Evolutionary conservation across 2,329 filamentous ascomycete species (phyloP), one percentile per base, ranked within the genome.

Genomic region (Exophiala calicioides): DNA sequence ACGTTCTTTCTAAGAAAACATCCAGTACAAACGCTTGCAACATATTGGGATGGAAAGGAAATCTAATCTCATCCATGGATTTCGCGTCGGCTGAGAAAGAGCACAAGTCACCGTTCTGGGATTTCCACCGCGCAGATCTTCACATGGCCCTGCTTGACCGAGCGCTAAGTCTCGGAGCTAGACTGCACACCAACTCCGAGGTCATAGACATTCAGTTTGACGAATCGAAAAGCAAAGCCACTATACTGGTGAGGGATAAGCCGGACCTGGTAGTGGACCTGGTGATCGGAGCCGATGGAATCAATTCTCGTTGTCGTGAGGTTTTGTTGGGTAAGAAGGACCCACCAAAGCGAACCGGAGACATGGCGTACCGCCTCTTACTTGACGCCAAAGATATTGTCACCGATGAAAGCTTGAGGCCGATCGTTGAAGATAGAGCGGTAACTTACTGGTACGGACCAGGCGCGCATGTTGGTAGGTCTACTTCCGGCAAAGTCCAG

Each of bases 391-490:
- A 71, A 20, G 70, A 77, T 35, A 73, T 79, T 60, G 63, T 65
- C 3, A 69, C 76, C 40, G 62, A 73, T 47, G 68, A 69, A 1
- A 74, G 76, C 30, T 60, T 81, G 10, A 62, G 58, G 2, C 58
- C 64, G 1, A 69, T 77, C 12, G 68, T 76, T 0, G 60, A 67
- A 3, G 63, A 72, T 12, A 74, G 76, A 2, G 68, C 71, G 20
- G 72, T 80, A 3, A 72, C 77, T 50, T 75, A 78, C 53, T 79
- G 78, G 76, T 60, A 79, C 15, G 77, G 77, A 0, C 77, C 76
- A 1, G 62, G 68, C 29, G 66, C 66, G 16, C 60, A 70, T 6
- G 53, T 27, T 27, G 24, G 24, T 27, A 27, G 24, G 24, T 7
- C 12, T 27, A n/a, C n/a, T n/a, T n/a, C n/a, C n/a, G n/a, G n/a